Evolutionary conservation across 768 basidiomycete species (phyloP), one percentile per base, ranked within the genome.

Genomic region (Calocera viscosa): DNA sequence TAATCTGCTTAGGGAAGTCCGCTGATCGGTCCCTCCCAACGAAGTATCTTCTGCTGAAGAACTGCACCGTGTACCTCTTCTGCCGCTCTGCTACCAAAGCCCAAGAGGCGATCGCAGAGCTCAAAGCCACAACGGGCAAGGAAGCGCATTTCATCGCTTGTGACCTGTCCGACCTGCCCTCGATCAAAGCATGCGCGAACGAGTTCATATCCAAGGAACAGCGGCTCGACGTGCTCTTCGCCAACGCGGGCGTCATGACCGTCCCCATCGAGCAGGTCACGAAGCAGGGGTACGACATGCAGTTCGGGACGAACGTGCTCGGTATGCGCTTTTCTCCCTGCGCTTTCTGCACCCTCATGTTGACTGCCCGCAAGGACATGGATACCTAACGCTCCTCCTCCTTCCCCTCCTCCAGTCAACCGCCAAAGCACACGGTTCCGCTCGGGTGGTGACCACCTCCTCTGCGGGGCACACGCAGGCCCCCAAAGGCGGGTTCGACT

Each of bases 31-130:
- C 14, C 14, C n/a, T n/a, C n/a, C n/a, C n/a, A n/a, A n/a, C 7
- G 35, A 38, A 60, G 53, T 60, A 60, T 22, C 53, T 87, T 7
- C 76, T 88, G 17, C 41, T 70, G 14, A 83, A 83, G 70, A 83
- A 86, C 71, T 87, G 86, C 11, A 87, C 82, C 66, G 87, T 89
- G 0, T 89, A 90, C 71, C 70, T 89, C 49, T 85, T 83, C 0
- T 76, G 77, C 10, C 79, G 86, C n/a, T 79, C 72, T 65, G 68
- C 74, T 63, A 73, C 75, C 34, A 86, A 82, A 68, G 77, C 80
- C 0, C 75, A 79, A 2, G 71, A 69, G 1, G 85, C 86, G 0
- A 87, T 88, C 66, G 68, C 75, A 32, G 81, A 83, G 2, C 75
- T 90, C 67, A 79, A 84, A 64, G 68, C 70, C 11, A 68, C 75